phyloP scores from a whole-genome alignment of 2,329 filamentous ascomycete species.

The Diaporthe longicolla region DNA sequence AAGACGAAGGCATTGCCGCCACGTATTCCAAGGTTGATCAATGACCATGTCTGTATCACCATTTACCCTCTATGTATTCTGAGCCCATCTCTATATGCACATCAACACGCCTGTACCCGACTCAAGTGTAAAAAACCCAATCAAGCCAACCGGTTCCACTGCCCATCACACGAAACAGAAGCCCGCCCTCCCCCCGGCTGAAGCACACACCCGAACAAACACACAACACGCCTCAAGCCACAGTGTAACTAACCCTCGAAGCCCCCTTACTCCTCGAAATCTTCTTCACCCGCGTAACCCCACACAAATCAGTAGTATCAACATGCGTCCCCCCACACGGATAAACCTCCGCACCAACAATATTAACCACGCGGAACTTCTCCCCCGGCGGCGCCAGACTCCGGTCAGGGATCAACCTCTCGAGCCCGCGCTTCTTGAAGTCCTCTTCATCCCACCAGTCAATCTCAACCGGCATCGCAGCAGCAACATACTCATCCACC shows the following conservation, averaged over 20 bases:
- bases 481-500: slow-evolving; percentile 70
- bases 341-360: slow-evolving; percentile 78
- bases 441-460: slow-evolving; percentile 64
- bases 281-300: slow-evolving; percentile 75
- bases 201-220: not conserved
- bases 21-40: too few relatives aligned
- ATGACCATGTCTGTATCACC: too few relatives aligned
- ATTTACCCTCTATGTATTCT: not conserved
- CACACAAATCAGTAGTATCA: slow-evolving; percentile 68
- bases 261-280: slow-evolving; percentile 75
- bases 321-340: slow-evolving; percentile 85
- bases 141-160: not conserved
- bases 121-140: not conserved
- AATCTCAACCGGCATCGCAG: slow-evolving; percentile 71
- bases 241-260: slow-evolving; percentile 68
- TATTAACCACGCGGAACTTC: slow-evolving; percentile 77
- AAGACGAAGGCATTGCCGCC: too few relatives aligned
- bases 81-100: not conserved
- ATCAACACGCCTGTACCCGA: not conserved
- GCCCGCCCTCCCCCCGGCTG: not conserved
- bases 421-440: slow-evolving; percentile 67
- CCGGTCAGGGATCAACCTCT: slow-evolving; percentile 68
- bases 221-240: slow-evolving; percentile 5
- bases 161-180: not conserved
- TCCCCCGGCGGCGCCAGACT: slow-evolving; percentile 61